phyloP scores from a whole-genome alignment of 2,329 filamentous ascomycete species.

The Aspergillus quadricinctus region DNA sequence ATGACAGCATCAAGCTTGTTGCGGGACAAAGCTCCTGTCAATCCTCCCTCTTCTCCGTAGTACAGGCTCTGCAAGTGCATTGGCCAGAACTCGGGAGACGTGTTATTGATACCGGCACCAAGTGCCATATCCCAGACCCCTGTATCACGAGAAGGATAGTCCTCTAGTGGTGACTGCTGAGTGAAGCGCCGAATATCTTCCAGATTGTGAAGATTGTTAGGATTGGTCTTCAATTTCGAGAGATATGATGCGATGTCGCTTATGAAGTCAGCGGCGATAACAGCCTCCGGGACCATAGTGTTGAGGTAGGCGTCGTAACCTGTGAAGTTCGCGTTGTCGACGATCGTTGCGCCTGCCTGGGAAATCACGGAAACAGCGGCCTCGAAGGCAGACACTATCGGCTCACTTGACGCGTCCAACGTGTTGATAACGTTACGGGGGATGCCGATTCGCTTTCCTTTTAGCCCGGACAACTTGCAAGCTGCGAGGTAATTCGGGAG shows the following conservation, averaged over 20 bases:
- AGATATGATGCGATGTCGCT: conserved; percentile 55
- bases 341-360: conserved; percentile 55
- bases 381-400: conserved; percentile 54
- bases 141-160: conserved; percentile 60
- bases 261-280: conserved; percentile 58
- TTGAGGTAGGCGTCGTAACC: conserved; percentile 44
- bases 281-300: conserved; percentile 32
- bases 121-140: conserved; percentile 53
- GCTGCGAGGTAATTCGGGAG: conserved; percentile 60
- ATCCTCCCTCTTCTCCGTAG: conserved; percentile 55
- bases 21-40: conserved; percentile 56
- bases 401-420: conserved; percentile 28
- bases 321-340: conserved; percentile 58
- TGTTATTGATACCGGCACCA: conserved; percentile 52
- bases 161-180: conserved; percentile 48
- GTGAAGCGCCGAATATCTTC: conserved; percentile 54
- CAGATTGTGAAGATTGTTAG: conserved; percentile 51
- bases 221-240: conserved; percentile 53
- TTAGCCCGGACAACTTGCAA: conserved; percentile 50
- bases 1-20: conserved; percentile 60
- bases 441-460: conserved; percentile 60
- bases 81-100: conserved; percentile 53
- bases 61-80: conserved; percentile 51
- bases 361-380: conserved; percentile 50
- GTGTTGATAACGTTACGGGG: conserved; percentile 54